Evolutionary conservation across 768 basidiomycete genomes (phyloP).

Genomic region (Imleria badia): DNA sequence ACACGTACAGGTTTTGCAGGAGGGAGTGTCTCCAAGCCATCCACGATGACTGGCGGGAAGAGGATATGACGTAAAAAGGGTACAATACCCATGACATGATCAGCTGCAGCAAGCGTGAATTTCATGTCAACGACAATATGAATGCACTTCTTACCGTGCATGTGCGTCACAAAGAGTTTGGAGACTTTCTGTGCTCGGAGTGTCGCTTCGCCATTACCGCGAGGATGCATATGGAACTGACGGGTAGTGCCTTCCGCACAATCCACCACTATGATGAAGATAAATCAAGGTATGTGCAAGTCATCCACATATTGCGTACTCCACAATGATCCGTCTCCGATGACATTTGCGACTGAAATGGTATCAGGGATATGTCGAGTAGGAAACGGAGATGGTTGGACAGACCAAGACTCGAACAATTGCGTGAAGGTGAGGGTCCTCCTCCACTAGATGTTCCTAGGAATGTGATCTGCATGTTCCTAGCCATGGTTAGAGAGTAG

Average conservation of each 20-base stretch:
- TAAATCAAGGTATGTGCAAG: not conserved
- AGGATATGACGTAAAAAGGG: slow-evolving; percentile 63
- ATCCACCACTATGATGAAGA: slow-evolving; percentile 61
- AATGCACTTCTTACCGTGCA: slow-evolving; percentile 57
- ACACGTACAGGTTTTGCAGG: slow-evolving; percentile 14
- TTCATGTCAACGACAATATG: too few species aligned
- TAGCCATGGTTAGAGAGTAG: slow-evolving; percentile 33
- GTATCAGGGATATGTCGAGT: not conserved
- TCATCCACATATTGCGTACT: slow-evolving; percentile 42
- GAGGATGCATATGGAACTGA: slow-evolving; percentile 63
- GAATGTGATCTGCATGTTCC: slow-evolving; percentile 61
- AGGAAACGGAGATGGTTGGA: not conserved
- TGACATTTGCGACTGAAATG: slow-evolving; percentile 50
- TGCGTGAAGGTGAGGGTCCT: slow-evolving; percentile 69
- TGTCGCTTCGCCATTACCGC: slow-evolving; percentile 22
- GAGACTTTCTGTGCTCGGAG: slow-evolving; percentile 49
- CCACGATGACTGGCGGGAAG: slow-evolving; percentile 39
- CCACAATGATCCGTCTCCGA: slow-evolving; percentile 60
- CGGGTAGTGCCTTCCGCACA: slow-evolving; percentile 79
- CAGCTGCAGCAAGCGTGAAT: slow-evolving; percentile 41
- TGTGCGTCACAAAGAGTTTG: slow-evolving; percentile 82
- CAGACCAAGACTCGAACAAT: slow-evolving; percentile 64
- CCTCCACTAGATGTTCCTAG: slow-evolving; percentile 78
- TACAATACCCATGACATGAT: slow-evolving; percentile 75
- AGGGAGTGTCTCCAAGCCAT: slow-evolving; percentile 5